phyloP scores from a whole-genome alignment of 1,139 yeast species.

The Lodderomyces orthopsilosis region DNA sequence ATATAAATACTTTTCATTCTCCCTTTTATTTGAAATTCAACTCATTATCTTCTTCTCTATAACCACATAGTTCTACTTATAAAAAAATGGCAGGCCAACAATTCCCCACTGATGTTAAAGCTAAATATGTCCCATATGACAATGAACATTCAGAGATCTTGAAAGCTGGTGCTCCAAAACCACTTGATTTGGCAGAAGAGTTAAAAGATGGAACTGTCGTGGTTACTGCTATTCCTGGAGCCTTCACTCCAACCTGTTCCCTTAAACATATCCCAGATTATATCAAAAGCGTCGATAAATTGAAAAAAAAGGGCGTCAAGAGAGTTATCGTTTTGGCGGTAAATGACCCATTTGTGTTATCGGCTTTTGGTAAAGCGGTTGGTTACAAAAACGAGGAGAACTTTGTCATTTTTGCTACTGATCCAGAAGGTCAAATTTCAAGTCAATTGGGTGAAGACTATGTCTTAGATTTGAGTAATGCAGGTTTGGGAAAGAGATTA shows the following conservation, averaged over 20 bases:
- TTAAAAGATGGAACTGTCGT: slow-evolving; percentile 56
- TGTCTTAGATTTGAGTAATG: slow-evolving; percentile 45
- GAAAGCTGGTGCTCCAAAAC: slow-evolving; percentile 55
- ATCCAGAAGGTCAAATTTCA: slow-evolving; percentile 53
- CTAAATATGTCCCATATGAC: slow-evolving; percentile 57
- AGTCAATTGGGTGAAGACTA: slow-evolving; percentile 58
- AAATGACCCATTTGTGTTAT: slow-evolving; percentile 77
- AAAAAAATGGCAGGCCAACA: not conserved
- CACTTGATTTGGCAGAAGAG: slow-evolving; percentile 48
- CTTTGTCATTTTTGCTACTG: slow-evolving; percentile 65
- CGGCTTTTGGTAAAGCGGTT: slow-evolving; percentile 80
- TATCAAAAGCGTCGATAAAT: slow-evolving; percentile 48
- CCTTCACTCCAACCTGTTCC: slow-evolving; percentile 89
- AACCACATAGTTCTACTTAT: not conserved
- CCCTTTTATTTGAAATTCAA: not conserved
- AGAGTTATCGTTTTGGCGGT: slow-evolving; percentile 70
- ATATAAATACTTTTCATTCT: not conserved
- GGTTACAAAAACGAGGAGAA: slow-evolving; percentile 48
- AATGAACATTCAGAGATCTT: slow-evolving; percentile 40
- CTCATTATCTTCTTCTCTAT: not conserved
- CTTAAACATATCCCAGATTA: slow-evolving; percentile 79
- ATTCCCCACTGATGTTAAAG: slow-evolving; percentile 53
- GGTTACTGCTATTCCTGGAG: slow-evolving; percentile 84
- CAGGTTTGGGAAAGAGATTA: slow-evolving; percentile 65
- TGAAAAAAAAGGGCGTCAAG: slow-evolving; percentile 68